These are phyloP conservation scores for Alternaria sp. DNA, from an alignment of 2,329 filamentous ascomycete species.

Conservation along the genomic window DNA sequence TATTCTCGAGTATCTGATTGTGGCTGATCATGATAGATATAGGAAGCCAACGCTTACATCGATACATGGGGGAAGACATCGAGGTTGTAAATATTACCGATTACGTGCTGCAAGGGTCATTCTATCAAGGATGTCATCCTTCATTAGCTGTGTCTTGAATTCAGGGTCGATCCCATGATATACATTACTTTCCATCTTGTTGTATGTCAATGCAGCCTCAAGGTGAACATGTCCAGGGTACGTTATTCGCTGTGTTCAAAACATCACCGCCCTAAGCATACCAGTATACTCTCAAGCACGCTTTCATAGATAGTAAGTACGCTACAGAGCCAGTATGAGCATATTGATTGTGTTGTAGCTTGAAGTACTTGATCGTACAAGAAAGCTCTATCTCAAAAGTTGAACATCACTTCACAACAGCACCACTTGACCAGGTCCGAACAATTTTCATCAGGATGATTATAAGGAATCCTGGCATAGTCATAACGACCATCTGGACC, in stretches of 20 bases:
- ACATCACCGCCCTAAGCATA: neutral
- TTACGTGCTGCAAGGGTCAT: too few species aligned
- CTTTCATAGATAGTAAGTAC: neutral
- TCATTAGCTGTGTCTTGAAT: too few species aligned
- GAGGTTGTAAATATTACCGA: too few species aligned
- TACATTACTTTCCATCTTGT: accelerated
- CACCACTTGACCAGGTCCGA: neutral
- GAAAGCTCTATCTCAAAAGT: neutral
- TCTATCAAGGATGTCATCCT: too few species aligned
- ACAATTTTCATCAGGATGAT: neutral
- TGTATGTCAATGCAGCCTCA: neutral
- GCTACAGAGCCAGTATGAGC: too few species aligned
- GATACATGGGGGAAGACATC: too few species aligned
- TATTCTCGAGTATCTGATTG: too few species aligned
- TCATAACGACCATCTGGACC: neutral
- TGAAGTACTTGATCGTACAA: too few species aligned
- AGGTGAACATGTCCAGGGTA: accelerated
- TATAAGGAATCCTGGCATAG: too few species aligned
- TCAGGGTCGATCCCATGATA: accelerated
- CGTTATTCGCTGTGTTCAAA: neutral
- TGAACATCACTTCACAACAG: neutral
- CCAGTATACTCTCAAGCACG: neutral
- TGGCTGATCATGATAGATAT: too few species aligned
- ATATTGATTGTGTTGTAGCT: too few species aligned
- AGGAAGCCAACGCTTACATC: too few species aligned